Evolutionary conservation across 805 yeast genomes (phyloP), one percentile per base, ranked within the genome.

Genomic region (Metschnikowia bowlesiae): DNA sequence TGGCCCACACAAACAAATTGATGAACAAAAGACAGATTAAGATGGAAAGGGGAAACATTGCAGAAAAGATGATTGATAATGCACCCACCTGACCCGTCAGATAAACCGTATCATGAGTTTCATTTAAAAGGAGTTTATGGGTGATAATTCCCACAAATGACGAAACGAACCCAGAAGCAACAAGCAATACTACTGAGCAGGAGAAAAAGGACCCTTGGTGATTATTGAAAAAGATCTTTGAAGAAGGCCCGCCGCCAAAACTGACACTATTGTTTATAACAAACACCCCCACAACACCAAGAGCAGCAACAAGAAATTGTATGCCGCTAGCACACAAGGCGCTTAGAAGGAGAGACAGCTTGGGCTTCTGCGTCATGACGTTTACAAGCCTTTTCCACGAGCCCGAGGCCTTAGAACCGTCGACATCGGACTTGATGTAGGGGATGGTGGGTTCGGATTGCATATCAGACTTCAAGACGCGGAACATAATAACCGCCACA

Each of bases 1-100:
- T 78, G 2, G 85, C 85, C 89, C 91, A 87, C 8, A 87, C 83
- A 49, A 89, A 78, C 52, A 80, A 69, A 63, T 89, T 89, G 51
- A 87, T 67, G 26, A 80, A 62, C 26, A 85, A 63, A 0, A 85
- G 71, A 2, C 80, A 70, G 0, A 76, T 50, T 49, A 87, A 65
- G 0, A 83, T 71, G 69, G 59, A 39, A 68, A 78, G 28, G 75
- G 87, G 67, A 73, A 70, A 62, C 31, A 64, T 55, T 2, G 74
- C 75, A 54, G 76, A 69, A 61, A 63, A 70, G 41, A 64, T 49
- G 28, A 62, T 50, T 8, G 65, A 67, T 53, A 66, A 62, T 32
- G 56, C 44, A 4, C 53, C 29, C 5, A 51, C 57, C 48, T 66
- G 68, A 29, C 40, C n/a, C 6, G 38, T 37, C 11, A 45, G 34